A percentile compares a stretch with the other conserved stretches of the same genome.
These are phyloP conservation scores for Paraglomus brasilianum DNA, from an alignment of 192 early-diverging fungal genomes.

Conservation along the genomic window DNA sequence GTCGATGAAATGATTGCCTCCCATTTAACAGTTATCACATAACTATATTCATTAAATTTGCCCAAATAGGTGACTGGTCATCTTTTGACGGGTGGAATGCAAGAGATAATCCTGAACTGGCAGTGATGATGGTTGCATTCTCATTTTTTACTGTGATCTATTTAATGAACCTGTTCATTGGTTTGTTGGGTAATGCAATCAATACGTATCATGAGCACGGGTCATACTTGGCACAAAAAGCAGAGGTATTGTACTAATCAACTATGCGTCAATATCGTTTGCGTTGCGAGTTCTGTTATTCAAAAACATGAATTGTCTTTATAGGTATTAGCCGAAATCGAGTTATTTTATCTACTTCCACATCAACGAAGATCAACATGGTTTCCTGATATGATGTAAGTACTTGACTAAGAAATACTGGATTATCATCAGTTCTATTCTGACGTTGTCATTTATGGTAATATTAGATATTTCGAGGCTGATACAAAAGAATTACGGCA, in stretches of 20 bases:
- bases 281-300: background rate
- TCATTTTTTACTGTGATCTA: slow-evolving; percentile 1
- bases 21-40: background rate
- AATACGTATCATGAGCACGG: background rate
- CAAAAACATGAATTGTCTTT: background rate
- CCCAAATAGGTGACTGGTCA: background rate
- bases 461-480: too few relatives aligned
- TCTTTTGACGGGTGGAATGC: background rate
- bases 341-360: slow-evolving; percentile 18
- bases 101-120: background rate
- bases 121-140: background rate
- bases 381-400: slow-evolving; percentile 22
- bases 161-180: slow-evolving; percentile 26
- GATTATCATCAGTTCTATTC: too few relatives aligned
- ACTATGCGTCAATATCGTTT: too few relatives aligned
- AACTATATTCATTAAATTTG: background rate
- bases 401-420: background rate
- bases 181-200: slow-evolving; percentile 3
- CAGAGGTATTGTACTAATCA: background rate
- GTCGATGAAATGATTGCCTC: too few relatives aligned
- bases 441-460: too few relatives aligned
- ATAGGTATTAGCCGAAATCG: slow-evolving; percentile 2
- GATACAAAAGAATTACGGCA: too few relatives aligned
- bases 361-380: background rate
- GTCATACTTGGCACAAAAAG: slow-evolving; percentile 6